Evolutionary conservation across 2,329 filamentous ascomycete genomes (phyloP).

Genomic region (Colletotrichum theobromicola): DNA sequence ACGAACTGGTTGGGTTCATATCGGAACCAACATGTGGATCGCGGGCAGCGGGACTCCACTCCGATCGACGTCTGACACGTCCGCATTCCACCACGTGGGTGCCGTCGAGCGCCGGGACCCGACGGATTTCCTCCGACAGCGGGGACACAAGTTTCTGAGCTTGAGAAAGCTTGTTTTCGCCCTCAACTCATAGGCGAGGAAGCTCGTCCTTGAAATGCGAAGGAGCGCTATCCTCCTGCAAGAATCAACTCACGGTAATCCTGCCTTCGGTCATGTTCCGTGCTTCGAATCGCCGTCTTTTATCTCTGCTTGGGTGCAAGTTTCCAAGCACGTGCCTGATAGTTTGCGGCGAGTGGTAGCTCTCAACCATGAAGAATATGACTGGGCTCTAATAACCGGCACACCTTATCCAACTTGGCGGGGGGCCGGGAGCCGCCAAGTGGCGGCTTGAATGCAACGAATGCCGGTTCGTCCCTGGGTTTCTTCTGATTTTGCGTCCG

Average conservation of each 20-base stretch:
- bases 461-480: not conserved
- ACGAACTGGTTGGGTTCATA: not conserved
- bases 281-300: not conserved
- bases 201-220: not conserved
- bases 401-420: not conserved
- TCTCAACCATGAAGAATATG: fast-evolving
- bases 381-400: not conserved
- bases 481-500: not conserved
- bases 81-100: conserved; percentile 6
- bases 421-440: not conserved
- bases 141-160: not conserved
- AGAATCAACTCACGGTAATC: not conserved
- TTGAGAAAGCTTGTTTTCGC: not conserved
- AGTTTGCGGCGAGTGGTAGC: not conserved
- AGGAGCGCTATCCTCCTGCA: not conserved
- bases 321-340: not conserved
- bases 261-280: conserved; percentile 9
- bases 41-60: not conserved
- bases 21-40: not conserved
- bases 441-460: not conserved
- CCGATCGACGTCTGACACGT: conserved; percentile 10
- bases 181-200: not conserved
- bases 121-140: not conserved
- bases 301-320: fast-evolving
- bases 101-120: not conserved